phyloP scores from a whole-genome alignment of 2,329 filamentous ascomycete species.

The Hypoxylon sp. region DNA sequence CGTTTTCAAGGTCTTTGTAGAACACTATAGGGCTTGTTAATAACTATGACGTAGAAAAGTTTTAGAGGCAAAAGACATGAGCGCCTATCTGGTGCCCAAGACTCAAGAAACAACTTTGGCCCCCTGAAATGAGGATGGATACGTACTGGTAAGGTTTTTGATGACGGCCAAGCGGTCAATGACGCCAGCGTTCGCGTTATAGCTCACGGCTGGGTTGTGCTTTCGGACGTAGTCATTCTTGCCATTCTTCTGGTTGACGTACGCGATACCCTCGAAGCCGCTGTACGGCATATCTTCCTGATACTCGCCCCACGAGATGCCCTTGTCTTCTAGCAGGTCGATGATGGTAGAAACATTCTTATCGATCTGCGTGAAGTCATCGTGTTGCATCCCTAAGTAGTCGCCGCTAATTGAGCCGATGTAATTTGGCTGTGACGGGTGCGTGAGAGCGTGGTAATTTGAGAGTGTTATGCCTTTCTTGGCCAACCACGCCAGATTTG shows the following conservation, averaged over 20 bases:
- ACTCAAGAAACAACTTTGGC: not conserved
- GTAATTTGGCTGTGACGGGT: slow-evolving; percentile 84
- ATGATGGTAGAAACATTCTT: slow-evolving; percentile 75
- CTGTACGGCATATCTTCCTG: slow-evolving; percentile 83
- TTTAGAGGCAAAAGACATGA: not conserved
- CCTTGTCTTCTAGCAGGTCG: slow-evolving; percentile 76
- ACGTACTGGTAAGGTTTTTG: slow-evolving; percentile 75
- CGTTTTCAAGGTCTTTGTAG: slow-evolving; percentile 73
- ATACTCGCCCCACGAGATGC: slow-evolving; percentile 79
- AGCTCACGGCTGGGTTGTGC: slow-evolving; percentile 79
- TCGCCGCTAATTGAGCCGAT: slow-evolving; percentile 77
- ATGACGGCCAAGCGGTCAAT: slow-evolving; percentile 74
- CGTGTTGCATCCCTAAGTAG: slow-evolving; percentile 80
- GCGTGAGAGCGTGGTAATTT: slow-evolving; percentile 74
- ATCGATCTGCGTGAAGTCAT: slow-evolving; percentile 72
- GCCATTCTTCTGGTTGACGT: slow-evolving; percentile 74
- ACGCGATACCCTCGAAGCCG: slow-evolving; percentile 77
- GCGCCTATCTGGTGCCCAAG: not conserved
- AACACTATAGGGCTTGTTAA: slow-evolving; percentile 61
- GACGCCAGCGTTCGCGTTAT: slow-evolving; percentile 73
- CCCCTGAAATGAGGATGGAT: not conserved
- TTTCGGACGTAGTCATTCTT: slow-evolving; percentile 86
- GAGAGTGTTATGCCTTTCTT: slow-evolving; percentile 73
- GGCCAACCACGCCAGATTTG: slow-evolving; percentile 71
- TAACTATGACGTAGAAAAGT: not conserved